Evolutionary conservation across 1,284 basidiomycete genomes (phyloP).

Genomic region (Lentinula novae-zelandiae): DNA sequence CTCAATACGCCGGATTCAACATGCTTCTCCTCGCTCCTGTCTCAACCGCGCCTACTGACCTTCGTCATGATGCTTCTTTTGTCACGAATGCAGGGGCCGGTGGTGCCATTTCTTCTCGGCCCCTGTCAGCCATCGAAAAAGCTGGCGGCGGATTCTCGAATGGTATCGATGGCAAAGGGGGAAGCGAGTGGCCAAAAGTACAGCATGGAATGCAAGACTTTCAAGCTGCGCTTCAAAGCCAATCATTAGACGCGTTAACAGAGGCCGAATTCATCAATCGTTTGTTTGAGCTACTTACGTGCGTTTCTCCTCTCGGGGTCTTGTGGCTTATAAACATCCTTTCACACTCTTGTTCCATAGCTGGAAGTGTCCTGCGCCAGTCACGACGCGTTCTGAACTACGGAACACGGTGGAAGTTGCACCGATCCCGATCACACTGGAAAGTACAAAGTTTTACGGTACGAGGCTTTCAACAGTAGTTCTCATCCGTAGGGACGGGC

Average conservation of each 20-base stretch:
- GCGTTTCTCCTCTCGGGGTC: conserved; percentile 16
- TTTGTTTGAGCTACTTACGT: conserved; percentile 66
- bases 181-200: conserved; percentile 69
- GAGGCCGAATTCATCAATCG: conserved; percentile 36
- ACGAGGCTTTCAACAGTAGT: conserved; percentile 74
- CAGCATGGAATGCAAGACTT: conserved; percentile 43
- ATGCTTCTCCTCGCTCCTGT: conserved; percentile 53
- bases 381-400: conserved; percentile 47
- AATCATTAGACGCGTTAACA: conserved; percentile 11
- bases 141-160: conserved; percentile 64
- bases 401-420: conserved; percentile 59
- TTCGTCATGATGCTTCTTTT: conserved; percentile 48
- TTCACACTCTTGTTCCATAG: conserved; percentile 25
- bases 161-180: conserved; percentile 58
- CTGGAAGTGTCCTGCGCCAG: conserved; percentile 43
- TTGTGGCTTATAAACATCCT: not conserved
- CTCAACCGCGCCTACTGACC: conserved; percentile 9
- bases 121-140: conserved; percentile 45
- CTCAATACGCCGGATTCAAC: conserved; percentile 73
- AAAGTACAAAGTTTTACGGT: conserved; percentile 41
- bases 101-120: conserved; percentile 49
- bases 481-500: conserved; percentile 57
- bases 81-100: conserved; percentile 71
- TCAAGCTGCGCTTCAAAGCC: conserved; percentile 30
- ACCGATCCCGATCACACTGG: conserved; percentile 31